Evolutionary conservation across 2,329 filamentous ascomycete species (phyloP), one percentile per base, ranked within the genome.

Genomic region (Penicillium sp.): DNA sequence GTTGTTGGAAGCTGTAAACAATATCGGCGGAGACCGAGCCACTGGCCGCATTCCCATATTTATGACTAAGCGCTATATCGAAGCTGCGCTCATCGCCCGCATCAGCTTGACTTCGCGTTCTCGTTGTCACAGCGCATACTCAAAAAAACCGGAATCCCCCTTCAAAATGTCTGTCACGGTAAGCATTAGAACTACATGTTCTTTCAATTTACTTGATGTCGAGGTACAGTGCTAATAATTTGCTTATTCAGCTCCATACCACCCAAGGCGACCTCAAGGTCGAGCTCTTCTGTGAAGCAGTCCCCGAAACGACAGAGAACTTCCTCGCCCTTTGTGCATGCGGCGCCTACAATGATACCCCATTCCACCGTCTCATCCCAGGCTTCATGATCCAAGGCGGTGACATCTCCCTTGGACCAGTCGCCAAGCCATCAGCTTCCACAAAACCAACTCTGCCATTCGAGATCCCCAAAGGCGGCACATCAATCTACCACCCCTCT

Each of bases 271-370:
- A 95, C 77, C 83, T 99, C 73, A 99, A 98, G 79, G 85, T 98
- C 68, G 95, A 98, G 76, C 82, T 99, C 65, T 98, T 97, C 79
- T 98, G 93, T 80, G 92, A 97, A 75, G 88, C 90, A 67, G 92
- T 96, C 31, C 95, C 95, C 61, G 93, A 93, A 75, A 96, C 95
- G 0, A 89, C 92, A 62, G 91, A 96, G 78, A 88, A 88, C 75
- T 88, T 88, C 74, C 81, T 88, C 59, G 86, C 86, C 58, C 81
- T 88, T 48, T 86, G 84, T 76, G 86, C 85, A 47, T 83, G 81
- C 37, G 78, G 77, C 68, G 82, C 81, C 69, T 88, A 88, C 73
- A 77, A 85, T 71, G 76, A 77, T 64, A 85, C 83, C 21, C 85
- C 85, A 14, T 86, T 88, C 72, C 86, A 88, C 75, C 82, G 86